Percentiles rank a stretch among this genome's conserved stretches.
phyloP scores from a whole-genome alignment of 495 filamentous ascomycete species.

The Hypoxylon trugodes region DNA sequence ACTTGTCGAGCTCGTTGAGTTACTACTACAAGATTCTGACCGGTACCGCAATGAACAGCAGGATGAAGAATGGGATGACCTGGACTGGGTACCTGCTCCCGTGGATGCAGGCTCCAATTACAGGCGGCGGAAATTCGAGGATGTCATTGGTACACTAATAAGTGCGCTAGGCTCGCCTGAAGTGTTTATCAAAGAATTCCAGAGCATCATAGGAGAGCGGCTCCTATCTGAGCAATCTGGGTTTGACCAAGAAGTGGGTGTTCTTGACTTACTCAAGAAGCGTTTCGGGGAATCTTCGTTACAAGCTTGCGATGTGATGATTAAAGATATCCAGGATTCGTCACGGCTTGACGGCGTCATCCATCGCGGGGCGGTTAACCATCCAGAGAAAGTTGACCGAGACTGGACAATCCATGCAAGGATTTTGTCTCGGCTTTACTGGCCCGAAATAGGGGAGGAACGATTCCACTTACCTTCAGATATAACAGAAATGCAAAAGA shows the following conservation, averaged over 20 bases:
- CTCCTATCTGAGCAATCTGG: slow-evolving; percentile 74
- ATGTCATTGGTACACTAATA: slow-evolving; percentile 92
- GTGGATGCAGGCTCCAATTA: slow-evolving; percentile 93
- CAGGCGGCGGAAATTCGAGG: slow-evolving; percentile 83
- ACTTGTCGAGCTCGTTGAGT: slow-evolving; percentile 76
- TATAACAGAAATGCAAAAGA: slow-evolving; percentile 69
- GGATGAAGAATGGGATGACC: slow-evolving; percentile 80
- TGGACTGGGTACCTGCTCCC: slow-evolving; percentile 91
- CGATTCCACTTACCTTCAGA: slow-evolving; percentile 73
- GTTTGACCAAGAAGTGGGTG: slow-evolving; percentile 76
- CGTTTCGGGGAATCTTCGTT: slow-evolving; percentile 86
- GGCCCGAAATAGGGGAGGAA: slow-evolving; percentile 84
- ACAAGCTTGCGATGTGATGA: slow-evolving; percentile 96
- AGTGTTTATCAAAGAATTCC: slow-evolving; percentile 92
- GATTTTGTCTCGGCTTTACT: slow-evolving; percentile 92
- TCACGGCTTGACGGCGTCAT: slow-evolving; percentile 73
- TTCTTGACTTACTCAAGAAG: slow-evolving; percentile 86
- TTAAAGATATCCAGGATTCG: slow-evolving; percentile 91
- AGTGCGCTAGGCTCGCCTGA: slow-evolving; percentile 86
- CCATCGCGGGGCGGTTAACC: slow-evolving; percentile 49
- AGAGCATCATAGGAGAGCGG: slow-evolving; percentile 81
- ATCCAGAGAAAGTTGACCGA: slow-evolving; percentile 45
- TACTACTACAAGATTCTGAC: slow-evolving; percentile 69
- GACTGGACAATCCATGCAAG: slow-evolving; percentile 69
- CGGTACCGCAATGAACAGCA: slow-evolving; percentile 54